A percentile compares a stretch with the other conserved stretches of the same genome.
Evolutionary conservation across 768 basidiomycete genomes (phyloP).

Genomic region (Leccinum variicolor): DNA sequence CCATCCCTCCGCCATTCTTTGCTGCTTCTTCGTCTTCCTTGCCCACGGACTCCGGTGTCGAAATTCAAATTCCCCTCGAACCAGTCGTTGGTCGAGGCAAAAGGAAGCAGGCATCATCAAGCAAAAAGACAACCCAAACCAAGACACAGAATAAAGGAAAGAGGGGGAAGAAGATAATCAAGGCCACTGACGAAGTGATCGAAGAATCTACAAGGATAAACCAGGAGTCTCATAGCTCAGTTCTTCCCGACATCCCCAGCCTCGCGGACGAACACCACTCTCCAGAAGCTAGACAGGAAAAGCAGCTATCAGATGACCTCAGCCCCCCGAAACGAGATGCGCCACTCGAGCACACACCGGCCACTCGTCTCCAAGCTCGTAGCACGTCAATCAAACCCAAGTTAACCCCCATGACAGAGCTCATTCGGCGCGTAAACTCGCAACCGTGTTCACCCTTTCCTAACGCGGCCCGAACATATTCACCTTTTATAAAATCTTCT

Average conservation of each 20-base stretch:
- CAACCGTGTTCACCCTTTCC: conserved; percentile 55
- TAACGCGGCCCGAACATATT: conserved; percentile 40
- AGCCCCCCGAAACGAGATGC: conserved; percentile 1
- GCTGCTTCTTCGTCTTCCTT: conserved; percentile 42
- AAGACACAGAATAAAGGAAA: conserved; percentile 21
- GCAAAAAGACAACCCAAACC: conserved; percentile 21
- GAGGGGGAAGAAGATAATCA: conserved; percentile 23
- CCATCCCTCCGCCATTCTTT: conserved; percentile 45
- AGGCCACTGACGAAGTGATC: conserved; percentile 7
- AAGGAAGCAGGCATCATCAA: conserved; percentile 8
- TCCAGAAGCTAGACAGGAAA: conserved; percentile 11
- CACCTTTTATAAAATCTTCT: conserved; percentile 64
- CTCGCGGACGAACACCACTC: background rate
- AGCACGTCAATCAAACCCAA: conserved; percentile 50
- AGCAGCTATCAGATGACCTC: conserved; percentile 3
- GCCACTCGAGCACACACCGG: conserved; percentile 6
- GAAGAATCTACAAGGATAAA: conserved; percentile 3
- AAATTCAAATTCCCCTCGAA: conserved; percentile 25
- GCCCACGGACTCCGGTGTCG: conserved; percentile 26
- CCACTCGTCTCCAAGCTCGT: conserved; percentile 13
- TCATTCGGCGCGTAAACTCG: conserved; percentile 69
- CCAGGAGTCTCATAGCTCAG: background rate
- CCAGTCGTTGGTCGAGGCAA: conserved; percentile 4
- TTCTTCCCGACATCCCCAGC: conserved; percentile 1
- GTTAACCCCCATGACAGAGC: conserved; percentile 67